Conservation (phyloP, 306 rosid genomes). For the Prunus campanulata region DNA sequence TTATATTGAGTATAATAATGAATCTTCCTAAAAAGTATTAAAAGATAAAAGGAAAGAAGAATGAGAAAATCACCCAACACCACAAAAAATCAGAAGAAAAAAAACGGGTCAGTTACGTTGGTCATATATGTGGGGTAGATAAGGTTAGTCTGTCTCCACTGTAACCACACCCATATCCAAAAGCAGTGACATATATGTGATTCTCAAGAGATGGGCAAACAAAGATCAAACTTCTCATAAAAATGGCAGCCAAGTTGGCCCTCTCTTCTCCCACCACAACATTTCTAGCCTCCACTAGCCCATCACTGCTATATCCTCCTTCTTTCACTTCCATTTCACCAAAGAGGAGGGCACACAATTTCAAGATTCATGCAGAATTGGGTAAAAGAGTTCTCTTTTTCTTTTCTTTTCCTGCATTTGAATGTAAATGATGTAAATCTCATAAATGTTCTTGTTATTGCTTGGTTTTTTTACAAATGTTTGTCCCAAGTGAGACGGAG, state of each 20-base stretch:
- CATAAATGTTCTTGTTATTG: neutral
- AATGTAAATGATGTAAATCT: neutral
- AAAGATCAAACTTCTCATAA: conserved; percentile 18
- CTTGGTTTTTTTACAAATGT: neutral
- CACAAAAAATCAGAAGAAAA: no score
- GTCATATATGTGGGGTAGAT: conserved; percentile 19
- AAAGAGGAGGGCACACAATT: conserved; percentile 22
- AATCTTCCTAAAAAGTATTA: no score
- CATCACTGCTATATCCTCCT: conserved; percentile 30
- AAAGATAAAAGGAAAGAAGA: no score
- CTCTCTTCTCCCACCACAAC: conserved; percentile 47
- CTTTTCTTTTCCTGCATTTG: neutral
- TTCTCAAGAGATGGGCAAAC: conserved; percentile 28
- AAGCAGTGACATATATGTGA: conserved; percentile 27
- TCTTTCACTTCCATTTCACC: conserved; percentile 27
- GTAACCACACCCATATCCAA: conserved; percentile 37
- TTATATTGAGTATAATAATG: no score
- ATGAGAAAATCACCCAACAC: no score
- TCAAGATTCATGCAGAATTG: conserved; percentile 63
- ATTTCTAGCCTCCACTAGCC: conserved; percentile 38
- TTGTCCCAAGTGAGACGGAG: neutral
- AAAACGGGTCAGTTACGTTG: neutral
- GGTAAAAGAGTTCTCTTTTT: conserved; percentile 32
- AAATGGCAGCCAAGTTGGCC: conserved; percentile 62
- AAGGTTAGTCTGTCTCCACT: conserved; percentile 30